Base-by-base conservation (phyloP, 2,329 filamentous ascomycete genomes). In the Phaeosphaeria sp. region DNA sequence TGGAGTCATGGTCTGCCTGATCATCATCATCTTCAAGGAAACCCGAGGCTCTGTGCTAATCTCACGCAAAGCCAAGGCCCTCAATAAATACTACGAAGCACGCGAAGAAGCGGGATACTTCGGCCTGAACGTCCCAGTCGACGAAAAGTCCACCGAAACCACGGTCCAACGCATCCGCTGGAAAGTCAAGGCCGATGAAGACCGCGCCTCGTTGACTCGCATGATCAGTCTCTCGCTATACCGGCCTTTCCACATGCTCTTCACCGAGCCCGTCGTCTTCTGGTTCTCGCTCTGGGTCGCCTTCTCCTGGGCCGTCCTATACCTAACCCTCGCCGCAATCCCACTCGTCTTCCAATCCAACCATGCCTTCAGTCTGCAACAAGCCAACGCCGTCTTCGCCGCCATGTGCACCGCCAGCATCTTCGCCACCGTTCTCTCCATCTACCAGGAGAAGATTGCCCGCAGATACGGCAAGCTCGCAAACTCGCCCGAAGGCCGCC, bases 241-340 rank as follows among this genome's bases (percentile, higher is more conserved):
- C 62, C 86, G 93, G 0, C 93, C 93, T 0, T 96, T 97, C 74
- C 87, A 89, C 68, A 83, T 93, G 1, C 85, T 93, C 17, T 79
- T 89, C 63, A 93, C 90, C 0, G 91, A 93, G 65, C 89, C 90
- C 0, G 88, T 92, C 9, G 90, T 93, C 15, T 92, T 93, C 77
- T 92, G 87, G 80, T 97, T 97, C 80, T 92, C 90, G 0, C 82
- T 96, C 0, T 97, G 93, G 93, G 89, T 93, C 0, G 85, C 91
- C 0, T 97, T 97, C 75, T 89, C 89, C 20, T 97, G 93, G 93
- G 92, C 90, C 0, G 86, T 96, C 0, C 84, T 97, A 0, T 97
- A 97, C 75, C 81, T 97, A 18, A 92, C 90, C 13, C 94, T 97
- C 66, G 87, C 87, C 15, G 90, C 91, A 1, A 86, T 97, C 5